Percentiles rank a stretch among this genome's conserved stretches.
Evolutionary conservation across 768 basidiomycete species (phyloP).

Genomic region (Mycena crocata): DNA sequence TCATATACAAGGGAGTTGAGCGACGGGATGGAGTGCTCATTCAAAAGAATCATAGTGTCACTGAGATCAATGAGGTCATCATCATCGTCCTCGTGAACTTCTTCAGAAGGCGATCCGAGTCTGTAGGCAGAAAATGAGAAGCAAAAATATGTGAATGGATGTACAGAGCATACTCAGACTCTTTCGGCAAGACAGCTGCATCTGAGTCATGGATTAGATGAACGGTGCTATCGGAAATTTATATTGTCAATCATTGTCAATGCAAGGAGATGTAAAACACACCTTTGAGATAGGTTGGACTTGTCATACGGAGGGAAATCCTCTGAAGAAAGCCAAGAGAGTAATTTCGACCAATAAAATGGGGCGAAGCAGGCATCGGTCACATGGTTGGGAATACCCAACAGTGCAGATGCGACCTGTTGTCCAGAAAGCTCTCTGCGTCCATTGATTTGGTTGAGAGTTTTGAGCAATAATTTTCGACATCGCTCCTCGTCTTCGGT

Average conservation of each 20-base stretch:
- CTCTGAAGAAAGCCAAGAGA: conserved; percentile 14
- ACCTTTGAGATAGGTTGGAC: background rate
- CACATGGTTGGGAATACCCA: conserved; percentile 18
- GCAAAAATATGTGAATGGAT: too few relatives aligned
- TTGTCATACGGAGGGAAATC: conserved; percentile 3
- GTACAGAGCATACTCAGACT: too few relatives aligned
- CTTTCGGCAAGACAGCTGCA: too few relatives aligned
- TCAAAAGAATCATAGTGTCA: background rate
- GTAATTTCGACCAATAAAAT: conserved; percentile 21
- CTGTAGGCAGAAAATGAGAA: too few relatives aligned
- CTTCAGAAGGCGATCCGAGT: too few relatives aligned
- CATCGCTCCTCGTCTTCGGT: conserved; percentile 4
- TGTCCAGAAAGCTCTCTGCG: conserved; percentile 24
- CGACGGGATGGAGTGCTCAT: background rate
- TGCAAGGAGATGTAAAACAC: too few relatives aligned
- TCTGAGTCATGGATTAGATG: too few relatives aligned
- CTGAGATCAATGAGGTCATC: conserved; percentile 3
- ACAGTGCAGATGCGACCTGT: conserved; percentile 18
- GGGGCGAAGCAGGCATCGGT: conserved; percentile 20
- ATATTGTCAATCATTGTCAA: too few relatives aligned
- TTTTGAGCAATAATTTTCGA: conserved; percentile 21
- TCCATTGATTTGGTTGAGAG: conserved; percentile 28
- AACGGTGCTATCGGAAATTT: too few relatives aligned
- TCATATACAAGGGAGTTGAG: too few relatives aligned
- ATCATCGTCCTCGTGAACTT: too few relatives aligned